Evolutionary conservation across 2,329 filamentous ascomycete species (phyloP).

Genomic region (Aureobasidium sp.): DNA sequence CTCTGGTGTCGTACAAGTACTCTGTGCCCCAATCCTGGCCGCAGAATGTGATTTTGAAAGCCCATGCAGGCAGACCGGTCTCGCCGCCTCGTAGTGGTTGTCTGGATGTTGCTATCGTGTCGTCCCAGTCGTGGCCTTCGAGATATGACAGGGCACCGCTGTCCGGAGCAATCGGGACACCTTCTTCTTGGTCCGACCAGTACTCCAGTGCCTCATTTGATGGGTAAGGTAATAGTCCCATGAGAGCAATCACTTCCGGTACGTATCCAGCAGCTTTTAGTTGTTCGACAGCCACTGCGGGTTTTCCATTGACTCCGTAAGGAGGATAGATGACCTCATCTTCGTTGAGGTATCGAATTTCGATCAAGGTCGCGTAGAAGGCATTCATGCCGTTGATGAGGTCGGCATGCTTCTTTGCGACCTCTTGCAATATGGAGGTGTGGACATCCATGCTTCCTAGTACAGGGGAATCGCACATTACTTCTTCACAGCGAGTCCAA

Average conservation of each 20-base stretch:
- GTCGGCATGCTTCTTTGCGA: slow-evolving; percentile 3
- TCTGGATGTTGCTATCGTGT: slow-evolving; percentile 1
- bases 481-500: neutral
- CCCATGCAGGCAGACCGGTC: slow-evolving; percentile 9
- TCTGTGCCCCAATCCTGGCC: slow-evolving; percentile 2
- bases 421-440: neutral
- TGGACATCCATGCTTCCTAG: neutral
- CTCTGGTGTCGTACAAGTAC: slow-evolving; percentile 12
- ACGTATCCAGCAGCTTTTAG: neutral
- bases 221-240: slow-evolving; percentile 9
- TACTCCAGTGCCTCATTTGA: slow-evolving; percentile 3
- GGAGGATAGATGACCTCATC: slow-evolving; percentile 10
- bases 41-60: slow-evolving; percentile 9
- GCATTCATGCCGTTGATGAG: slow-evolving; percentile 3
- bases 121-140: slow-evolving; percentile 2
- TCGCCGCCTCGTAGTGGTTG: slow-evolving; percentile 7
- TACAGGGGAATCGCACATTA: neutral
- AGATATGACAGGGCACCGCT: slow-evolving; percentile 12
- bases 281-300: neutral
- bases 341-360: slow-evolving; percentile 5
- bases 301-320: neutral
- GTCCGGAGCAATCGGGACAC: slow-evolving; percentile 9
- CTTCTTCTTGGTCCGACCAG: slow-evolving; percentile 6
- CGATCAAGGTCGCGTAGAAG: neutral
- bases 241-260: slow-evolving; percentile 4